Conservation (phyloP, 768 basidiomycete genomes). For the Auriscalpium vulgare region DNA sequence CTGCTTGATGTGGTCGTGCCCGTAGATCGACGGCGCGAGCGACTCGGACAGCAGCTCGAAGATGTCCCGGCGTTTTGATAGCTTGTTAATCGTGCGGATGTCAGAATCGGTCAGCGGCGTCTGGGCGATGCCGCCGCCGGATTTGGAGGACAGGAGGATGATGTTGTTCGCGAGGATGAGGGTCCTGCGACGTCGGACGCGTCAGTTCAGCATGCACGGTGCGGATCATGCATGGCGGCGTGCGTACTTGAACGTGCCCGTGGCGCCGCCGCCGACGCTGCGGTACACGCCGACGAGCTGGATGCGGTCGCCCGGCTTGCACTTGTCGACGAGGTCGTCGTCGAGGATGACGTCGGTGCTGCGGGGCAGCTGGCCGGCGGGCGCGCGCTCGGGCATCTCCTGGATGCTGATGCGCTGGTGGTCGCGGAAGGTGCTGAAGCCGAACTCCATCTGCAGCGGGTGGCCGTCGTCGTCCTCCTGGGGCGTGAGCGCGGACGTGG, state of each 20-base stretch:
- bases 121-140: constrained; percentile 92
- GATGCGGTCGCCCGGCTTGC: constrained; percentile 96
- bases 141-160: constrained; percentile 89
- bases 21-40: constrained; percentile 94
- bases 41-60: constrained; percentile 88
- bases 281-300: constrained; percentile 95
- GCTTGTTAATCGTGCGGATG: constrained; percentile 92
- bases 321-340: constrained; percentile 93
- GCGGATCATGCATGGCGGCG: not conserved
- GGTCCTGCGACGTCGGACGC: constrained; percentile 45
- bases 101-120: constrained; percentile 87
- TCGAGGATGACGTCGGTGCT: constrained; percentile 95
- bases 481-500: constrained; percentile 80
- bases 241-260: constrained; percentile 88
- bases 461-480: constrained; percentile 89
- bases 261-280: constrained; percentile 85
- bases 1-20: constrained; percentile 92
- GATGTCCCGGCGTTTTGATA: constrained; percentile 80
- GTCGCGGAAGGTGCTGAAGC: constrained; percentile 86
- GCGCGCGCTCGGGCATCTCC: constrained; percentile 99
- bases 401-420: constrained; percentile 98
- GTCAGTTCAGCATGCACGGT: not conserved
- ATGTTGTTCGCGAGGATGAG: constrained; percentile 92
- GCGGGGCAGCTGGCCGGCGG: constrained; percentile 91
- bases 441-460: constrained; percentile 85